Percentiles rank a stretch among this genome's conserved stretches.
phyloP scores from a whole-genome alignment of 768 basidiomycete genomes.

The Russula sp. region DNA sequence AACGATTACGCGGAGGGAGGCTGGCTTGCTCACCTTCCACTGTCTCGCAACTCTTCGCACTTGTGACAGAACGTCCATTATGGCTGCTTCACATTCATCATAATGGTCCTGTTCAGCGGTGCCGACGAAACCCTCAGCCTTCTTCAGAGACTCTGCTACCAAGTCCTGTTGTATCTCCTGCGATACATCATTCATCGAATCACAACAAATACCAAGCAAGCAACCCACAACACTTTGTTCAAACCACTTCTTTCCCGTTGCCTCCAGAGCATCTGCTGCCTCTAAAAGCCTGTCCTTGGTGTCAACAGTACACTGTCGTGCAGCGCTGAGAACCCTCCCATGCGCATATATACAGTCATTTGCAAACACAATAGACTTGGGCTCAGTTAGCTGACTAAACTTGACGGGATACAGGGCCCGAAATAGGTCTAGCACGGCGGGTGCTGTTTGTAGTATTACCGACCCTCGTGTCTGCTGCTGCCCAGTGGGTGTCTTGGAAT shows the following conservation, averaged over 20 bases:
- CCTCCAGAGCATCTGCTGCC: conserved; percentile 41
- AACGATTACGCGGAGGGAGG: background rate
- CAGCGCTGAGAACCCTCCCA: conserved; percentile 14
- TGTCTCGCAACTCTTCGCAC: conserved; percentile 56
- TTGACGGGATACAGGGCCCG: conserved; percentile 70
- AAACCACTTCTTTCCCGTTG: conserved; percentile 62
- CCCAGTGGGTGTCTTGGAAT: conserved; percentile 18
- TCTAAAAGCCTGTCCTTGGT: conserved; percentile 46
- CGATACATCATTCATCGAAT: background rate
- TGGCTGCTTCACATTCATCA: conserved; percentile 65
- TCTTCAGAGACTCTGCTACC: conserved; percentile 42
- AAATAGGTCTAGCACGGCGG: conserved; percentile 68
- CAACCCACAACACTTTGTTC: conserved; percentile 61
- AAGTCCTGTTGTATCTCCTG: conserved; percentile 45
- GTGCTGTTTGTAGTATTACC: conserved; percentile 52
- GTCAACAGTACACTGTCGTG: conserved; percentile 25
- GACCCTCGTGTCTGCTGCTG: conserved; percentile 33
- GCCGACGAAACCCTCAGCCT: conserved; percentile 58
- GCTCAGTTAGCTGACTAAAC: conserved; percentile 41
- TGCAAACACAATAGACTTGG: conserved; percentile 59
- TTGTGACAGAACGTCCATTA: conserved; percentile 54
- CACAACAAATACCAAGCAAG: background rate
- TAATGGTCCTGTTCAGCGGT: conserved; percentile 67
- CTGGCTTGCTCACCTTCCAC: conserved; percentile 55
- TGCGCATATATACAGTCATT: conserved; percentile 75